Evolutionary conservation across 257 asterid species (phyloP), one percentile per base, ranked within the genome.

Genomic region (Solanum clarkiae): DNA sequence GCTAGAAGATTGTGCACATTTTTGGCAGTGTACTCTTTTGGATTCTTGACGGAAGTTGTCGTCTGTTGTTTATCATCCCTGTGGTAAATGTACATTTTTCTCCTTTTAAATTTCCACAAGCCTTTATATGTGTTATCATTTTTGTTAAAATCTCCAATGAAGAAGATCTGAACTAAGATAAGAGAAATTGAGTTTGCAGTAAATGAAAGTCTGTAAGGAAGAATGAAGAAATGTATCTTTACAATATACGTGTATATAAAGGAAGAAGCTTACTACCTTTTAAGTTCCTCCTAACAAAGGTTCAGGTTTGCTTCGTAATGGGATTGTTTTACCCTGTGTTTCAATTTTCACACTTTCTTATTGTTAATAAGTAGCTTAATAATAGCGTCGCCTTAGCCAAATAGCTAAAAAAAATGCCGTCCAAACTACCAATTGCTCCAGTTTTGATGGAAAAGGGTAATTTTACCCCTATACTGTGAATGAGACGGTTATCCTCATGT

Each of bases 21-120:
- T 80, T 75, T 26, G 49, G 45, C 45, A 16, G 40, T 84, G 49
- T 79, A 57, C 71, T 53, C 42, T 22, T 86, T 68, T 81, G 49
- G 84, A 84, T 70, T 51, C 90, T 80, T 56, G 80, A 69, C 18
- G 60, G 70, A 60, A 85, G 82, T 87, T 85, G 80, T 68, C 79
- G 26, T 4, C 13, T 70, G 2, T 42, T 65, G 17, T 7, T 24
- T 49, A 55, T 65, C 32, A 24, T 56, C 42, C 55, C 17, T 53
- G 32, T 87, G 8, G 74, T 53, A 54, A 51, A 81, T 80, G 71
- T 59, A 45, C 59, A 63, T 51, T 22, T 26, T 62, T 8, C 47
- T 47, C 57, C 12, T 20, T 45, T 81, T 18, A 22, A 40, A 26
- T 56, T 51, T 81, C 71, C 44, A 32, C 53, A 4, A 9, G 1